phyloP scores from a whole-genome alignment of 1,139 yeast species.

The Yamadazyma buinensis region DNA sequence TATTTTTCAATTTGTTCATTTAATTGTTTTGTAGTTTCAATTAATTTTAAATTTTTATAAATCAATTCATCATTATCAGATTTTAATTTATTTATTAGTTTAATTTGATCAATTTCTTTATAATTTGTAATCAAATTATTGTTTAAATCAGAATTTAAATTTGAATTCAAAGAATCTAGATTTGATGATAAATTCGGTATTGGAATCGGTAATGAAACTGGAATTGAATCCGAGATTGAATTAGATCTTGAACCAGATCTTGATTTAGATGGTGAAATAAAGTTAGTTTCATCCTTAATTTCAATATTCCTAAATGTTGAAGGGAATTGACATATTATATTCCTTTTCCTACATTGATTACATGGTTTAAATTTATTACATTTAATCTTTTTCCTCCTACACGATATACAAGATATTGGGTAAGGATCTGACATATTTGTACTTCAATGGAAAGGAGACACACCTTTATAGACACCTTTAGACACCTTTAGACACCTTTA shows the following conservation, averaged over 20 bases:
- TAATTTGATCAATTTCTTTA: slow-evolving; percentile 3
- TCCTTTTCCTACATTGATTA: slow-evolving; percentile 32
- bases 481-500: too few relatives aligned
- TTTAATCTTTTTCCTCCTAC: slow-evolving; percentile 39
- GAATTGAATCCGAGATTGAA: neutral
- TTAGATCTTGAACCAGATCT: neutral
- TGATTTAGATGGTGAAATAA: neutral
- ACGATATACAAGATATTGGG: slow-evolving; percentile 42
- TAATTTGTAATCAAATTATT: neutral
- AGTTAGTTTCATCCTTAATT: slow-evolving; percentile 20
- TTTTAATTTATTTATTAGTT: slow-evolving; percentile 13
- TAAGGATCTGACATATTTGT: slow-evolving; percentile 26
- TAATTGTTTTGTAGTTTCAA: slow-evolving; percentile 12
- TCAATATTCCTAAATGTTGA: slow-evolving; percentile 36
- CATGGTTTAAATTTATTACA: slow-evolving; percentile 41
- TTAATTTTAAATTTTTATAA: slow-evolving; percentile 19
- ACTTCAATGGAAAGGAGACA: too few relatives aligned
- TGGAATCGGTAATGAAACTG: too few relatives aligned
- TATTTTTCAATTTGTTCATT: slow-evolving; percentile 8
- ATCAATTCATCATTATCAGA: slow-evolving; percentile 19
- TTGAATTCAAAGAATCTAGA: neutral
- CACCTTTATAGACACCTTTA: too few relatives aligned
- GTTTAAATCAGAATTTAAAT: neutral
- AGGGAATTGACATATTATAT: slow-evolving; percentile 35
- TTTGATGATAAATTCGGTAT: too few relatives aligned